Evolutionary conservation across 495 filamentous ascomycete genomes (phyloP), one percentile per base, ranked within the genome.

Genomic region (Neurospora sp.): DNA sequence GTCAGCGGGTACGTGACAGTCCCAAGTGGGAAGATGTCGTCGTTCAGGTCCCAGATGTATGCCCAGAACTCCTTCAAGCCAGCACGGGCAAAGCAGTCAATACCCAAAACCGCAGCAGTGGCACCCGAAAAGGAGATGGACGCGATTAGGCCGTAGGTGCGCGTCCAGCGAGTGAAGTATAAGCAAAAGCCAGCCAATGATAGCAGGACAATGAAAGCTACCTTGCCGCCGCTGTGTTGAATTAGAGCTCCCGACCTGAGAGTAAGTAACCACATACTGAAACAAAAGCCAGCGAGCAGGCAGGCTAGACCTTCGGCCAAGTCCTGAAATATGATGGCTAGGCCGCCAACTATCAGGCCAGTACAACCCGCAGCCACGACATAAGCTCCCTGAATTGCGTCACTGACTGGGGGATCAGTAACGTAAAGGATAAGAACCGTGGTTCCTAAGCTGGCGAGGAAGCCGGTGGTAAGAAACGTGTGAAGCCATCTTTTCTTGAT

Each of bases 41-140:
- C 84, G 79, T 97, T 97, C 42, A 98, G 84, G 70, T 85, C 86
- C 95, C 95, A 98, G 40, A 97, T 88, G 79, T 97, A 98, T 11
- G 94, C 86, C 95, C 95, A 98, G 74, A 98, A 98, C 79, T 98
- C 95, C 79, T 96, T 97, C 76, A 97, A 82, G 0, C 95, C 95
- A 14, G 94, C 95, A 70, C 90, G 85, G 77, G 91, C 95, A 77
- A 94, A 96, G 80, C 95, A 97, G 80, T 98, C 95, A 71, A 98
- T 92, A 8, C 95, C 95, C 8, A 98, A 80, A 8, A 96, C 86
- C 0, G 91, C 83, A 5, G 88, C 89, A 0, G 94, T 97, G 10
- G 93, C 90, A 14, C 95, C 95, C 38, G 91, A 85, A 78, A 97
- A 96, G 1, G 94, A 90, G 11, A 92, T 93, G 20, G 87, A 88